Evolutionary conservation across 2,329 filamentous ascomycete species (phyloP).

Genomic region (Clonostachys solani): DNA sequence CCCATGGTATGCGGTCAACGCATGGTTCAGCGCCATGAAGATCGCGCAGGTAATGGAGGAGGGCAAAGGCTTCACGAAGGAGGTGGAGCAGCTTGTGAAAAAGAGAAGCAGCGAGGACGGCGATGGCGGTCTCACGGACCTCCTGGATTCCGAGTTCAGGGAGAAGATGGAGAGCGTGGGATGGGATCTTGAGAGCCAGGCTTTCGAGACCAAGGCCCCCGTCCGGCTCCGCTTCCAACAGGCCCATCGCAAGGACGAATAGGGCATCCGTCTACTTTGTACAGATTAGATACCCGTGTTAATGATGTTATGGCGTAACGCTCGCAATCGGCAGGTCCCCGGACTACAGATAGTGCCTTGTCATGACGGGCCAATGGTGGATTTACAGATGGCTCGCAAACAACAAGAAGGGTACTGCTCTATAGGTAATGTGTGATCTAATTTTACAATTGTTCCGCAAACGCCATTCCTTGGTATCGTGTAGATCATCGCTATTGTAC

Average conservation of each 20-base stretch:
- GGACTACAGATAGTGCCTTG: no score
- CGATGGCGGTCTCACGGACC: background rate
- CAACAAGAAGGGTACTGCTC: no score
- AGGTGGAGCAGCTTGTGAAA: background rate
- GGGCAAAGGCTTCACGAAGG: background rate
- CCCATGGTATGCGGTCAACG: constrained; percentile 20
- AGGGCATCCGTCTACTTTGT: no score
- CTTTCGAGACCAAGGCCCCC: constrained; percentile 28
- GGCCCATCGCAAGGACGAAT: background rate
- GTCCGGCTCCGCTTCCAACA: constrained; percentile 18
- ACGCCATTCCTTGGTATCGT: background rate
- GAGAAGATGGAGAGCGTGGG: constrained; percentile 15
- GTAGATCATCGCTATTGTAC: no score
- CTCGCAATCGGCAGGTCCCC: no score
- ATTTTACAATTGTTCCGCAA: background rate
- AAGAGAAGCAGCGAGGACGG: background rate
- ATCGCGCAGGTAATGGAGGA: constrained; percentile 6
- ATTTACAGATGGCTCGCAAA: no score
- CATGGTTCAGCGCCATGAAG: constrained; percentile 31
- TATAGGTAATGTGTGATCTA: no score
- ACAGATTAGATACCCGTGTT: no score
- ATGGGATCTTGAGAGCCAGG: constrained; percentile 26
- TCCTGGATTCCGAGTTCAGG: constrained; percentile 14
- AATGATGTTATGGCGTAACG: no score
- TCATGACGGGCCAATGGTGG: no score